Evolutionary conservation across 2,329 filamentous ascomycete species (phyloP).

Genomic region (Trichoderma pleuroti): DNA sequence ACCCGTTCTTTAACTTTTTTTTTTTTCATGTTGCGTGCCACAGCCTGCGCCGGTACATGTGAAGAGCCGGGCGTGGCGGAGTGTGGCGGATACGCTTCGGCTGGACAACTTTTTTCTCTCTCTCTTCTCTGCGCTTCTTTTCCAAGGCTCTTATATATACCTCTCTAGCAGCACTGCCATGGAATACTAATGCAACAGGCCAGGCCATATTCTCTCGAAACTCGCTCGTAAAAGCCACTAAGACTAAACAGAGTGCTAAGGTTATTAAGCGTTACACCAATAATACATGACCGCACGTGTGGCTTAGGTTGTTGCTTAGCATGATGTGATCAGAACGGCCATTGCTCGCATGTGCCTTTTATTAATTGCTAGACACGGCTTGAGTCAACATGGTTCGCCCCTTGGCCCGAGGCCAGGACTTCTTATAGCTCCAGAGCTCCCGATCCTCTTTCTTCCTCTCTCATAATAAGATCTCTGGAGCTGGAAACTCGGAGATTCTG

Average conservation of each 20-base stretch:
- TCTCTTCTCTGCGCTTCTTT: not conserved
- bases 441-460: not conserved
- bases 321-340: slow-evolving; percentile 13
- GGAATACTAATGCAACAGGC: not conserved
- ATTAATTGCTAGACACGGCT: not conserved
- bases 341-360: not conserved
- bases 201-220: not conserved
- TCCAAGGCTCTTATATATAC: not conserved
- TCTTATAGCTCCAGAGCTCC: slow-evolving; percentile 12
- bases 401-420: not conserved
- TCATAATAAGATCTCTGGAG: not conserved
- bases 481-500: not conserved
- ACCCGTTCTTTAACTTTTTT: not conserved
- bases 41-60: not conserved
- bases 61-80: not conserved
- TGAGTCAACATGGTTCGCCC: slow-evolving; percentile 3
- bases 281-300: not conserved
- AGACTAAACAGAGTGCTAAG: not conserved
- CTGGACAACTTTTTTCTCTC: not conserved
- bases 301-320: not conserved
- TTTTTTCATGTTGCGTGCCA: not conserved
- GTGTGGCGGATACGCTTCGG: not conserved
- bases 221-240: slow-evolving; percentile 5
- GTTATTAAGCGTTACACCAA: not conserved
- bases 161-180: not conserved